Evolutionary conservation across 2,329 filamentous ascomycete genomes (phyloP).

Genomic region (Aciculosporium take): DNA sequence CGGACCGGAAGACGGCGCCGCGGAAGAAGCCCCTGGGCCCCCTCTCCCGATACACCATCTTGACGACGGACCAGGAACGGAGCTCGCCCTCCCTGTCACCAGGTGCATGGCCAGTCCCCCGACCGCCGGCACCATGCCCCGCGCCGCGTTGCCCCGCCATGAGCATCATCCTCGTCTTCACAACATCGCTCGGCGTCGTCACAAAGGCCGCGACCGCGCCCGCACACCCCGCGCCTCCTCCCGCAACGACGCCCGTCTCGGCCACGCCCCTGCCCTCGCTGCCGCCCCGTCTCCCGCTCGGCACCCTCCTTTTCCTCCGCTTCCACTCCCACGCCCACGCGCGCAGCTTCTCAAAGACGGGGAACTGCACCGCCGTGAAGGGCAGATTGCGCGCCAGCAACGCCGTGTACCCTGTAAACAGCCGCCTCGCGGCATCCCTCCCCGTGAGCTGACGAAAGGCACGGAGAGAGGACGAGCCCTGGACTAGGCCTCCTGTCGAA

Average conservation of each 20-base stretch:
- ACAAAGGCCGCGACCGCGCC: constrained; percentile 62
- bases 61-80: constrained; percentile 44
- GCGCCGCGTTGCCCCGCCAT: no score
- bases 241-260: constrained; percentile 59
- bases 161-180: constrained; percentile 85
- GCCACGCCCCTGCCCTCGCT: constrained; percentile 25
- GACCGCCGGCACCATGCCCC: no score
- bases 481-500: constrained; percentile 10
- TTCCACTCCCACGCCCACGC: constrained; percentile 37
- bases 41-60: constrained; percentile 48
- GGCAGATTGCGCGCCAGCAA: constrained; percentile 72
- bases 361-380: constrained; percentile 80
- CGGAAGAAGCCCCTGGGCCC: constrained; percentile 64
- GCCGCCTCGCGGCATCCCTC: constrained; percentile 41
- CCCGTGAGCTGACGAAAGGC: constrained; percentile 36
- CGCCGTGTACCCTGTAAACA: constrained; percentile 62
- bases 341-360: constrained; percentile 64
- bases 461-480: constrained; percentile 27
- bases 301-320: constrained; percentile 18
- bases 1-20: constrained; percentile 56
- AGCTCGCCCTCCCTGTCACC: neutral
- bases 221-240: constrained; percentile 56
- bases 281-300: constrained; percentile 12
- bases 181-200: constrained; percentile 81
- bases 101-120: no score